These are phyloP conservation scores for Biancaea sappan DNA, from an alignment of 306 rosid genomes.

Conservation along the genomic window DNA sequence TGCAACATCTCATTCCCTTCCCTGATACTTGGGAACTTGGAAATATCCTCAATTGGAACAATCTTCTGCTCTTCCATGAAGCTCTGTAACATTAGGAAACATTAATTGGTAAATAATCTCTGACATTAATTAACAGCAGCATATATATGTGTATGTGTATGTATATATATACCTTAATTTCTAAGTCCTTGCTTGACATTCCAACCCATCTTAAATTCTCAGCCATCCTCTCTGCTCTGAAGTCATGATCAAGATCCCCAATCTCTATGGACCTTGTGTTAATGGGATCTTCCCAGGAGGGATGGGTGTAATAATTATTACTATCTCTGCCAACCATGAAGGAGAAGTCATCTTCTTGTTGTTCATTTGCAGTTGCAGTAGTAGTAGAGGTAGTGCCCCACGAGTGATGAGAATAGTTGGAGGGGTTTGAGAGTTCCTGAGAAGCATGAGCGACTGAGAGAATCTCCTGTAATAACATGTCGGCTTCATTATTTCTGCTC, in stretches of 20 bases:
- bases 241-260: constrained; percentile 56
- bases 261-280: constrained; percentile 55
- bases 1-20: constrained; percentile 52
- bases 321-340: constrained; percentile 58
- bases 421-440: constrained; percentile 63
- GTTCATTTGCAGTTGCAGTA: constrained; percentile 30
- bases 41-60: constrained; percentile 66
- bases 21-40: constrained; percentile 53
- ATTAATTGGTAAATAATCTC: too few species aligned
- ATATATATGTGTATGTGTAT: too few species aligned
- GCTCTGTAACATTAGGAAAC: constrained; percentile 48
- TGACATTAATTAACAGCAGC: background rate
- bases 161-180: constrained; percentile 18
- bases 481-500: constrained; percentile 49
- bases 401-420: constrained; percentile 44
- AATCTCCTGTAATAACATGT: constrained; percentile 82
- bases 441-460: constrained; percentile 94
- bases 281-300: constrained; percentile 58
- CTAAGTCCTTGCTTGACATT: constrained; percentile 67
- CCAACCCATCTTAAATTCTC: constrained; percentile 94
- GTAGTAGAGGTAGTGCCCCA: constrained; percentile 25
- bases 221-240: constrained; percentile 49
- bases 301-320: background rate
- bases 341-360: constrained; percentile 55
- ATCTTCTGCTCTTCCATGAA: constrained; percentile 73